A percentile compares a stretch with the other conserved stretches of the same genome.
Evolutionary conservation across 805 yeast species (phyloP).

Genomic region (Wickerhamomyces silvicola): DNA sequence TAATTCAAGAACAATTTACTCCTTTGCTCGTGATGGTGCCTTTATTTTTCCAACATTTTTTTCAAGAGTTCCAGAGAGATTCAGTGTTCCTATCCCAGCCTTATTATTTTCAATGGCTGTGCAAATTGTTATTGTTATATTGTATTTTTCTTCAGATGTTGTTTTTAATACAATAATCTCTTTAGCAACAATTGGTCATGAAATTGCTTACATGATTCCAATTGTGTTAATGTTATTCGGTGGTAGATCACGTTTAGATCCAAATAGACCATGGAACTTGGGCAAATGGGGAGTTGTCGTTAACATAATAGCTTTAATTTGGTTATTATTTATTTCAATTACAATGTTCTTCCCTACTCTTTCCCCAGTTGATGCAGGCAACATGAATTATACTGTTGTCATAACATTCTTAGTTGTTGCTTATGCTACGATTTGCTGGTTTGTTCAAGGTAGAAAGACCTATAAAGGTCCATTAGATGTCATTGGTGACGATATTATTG

Average conservation of each 20-base stretch:
- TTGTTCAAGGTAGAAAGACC: constrained; percentile 21
- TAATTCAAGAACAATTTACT: constrained; percentile 27
- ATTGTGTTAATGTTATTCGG: constrained; percentile 22
- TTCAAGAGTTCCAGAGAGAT: constrained; percentile 19
- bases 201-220: constrained; percentile 27
- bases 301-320: constrained; percentile 15
- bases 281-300: constrained; percentile 17
- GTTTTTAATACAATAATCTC: constrained; percentile 30
- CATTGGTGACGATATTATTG: constrained; percentile 8
- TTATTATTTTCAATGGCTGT: constrained; percentile 20
- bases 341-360: constrained; percentile 22
- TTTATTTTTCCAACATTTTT: constrained; percentile 26
- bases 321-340: constrained; percentile 20
- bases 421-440: constrained; percentile 19
- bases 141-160: constrained; percentile 25
- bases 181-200: constrained; percentile 25
- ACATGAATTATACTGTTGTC: constrained; percentile 24
- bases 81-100: constrained; percentile 25
- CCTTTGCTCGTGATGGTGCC: constrained; percentile 31
- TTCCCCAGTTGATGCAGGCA: constrained; percentile 18
- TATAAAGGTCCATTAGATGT: constrained; percentile 22
- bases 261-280: constrained; percentile 21
- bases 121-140: constrained; percentile 22
- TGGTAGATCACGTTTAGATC: constrained; percentile 17
- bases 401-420: constrained; percentile 18